Evolutionary conservation across 768 basidiomycete genomes (phyloP), one percentile per base, ranked within the genome.

Genomic region (Russula griseocarnosa): DNA sequence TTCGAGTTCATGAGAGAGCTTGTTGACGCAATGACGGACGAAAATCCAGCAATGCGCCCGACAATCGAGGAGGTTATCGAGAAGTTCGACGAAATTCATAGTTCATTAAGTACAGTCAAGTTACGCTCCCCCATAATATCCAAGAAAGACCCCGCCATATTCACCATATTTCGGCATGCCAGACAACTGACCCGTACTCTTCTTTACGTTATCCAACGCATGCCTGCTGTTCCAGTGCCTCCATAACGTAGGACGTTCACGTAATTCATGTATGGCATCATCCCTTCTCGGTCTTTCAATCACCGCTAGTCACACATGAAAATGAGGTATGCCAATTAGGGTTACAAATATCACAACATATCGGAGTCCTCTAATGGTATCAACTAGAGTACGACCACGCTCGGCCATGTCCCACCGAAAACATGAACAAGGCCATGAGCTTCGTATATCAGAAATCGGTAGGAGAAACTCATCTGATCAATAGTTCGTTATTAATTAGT

Each of bases 1-100:
- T 64, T 66, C 34, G 44, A 50, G 26, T 66, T 66, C 26, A 66
- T 66, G 62, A 20, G 36, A 8, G 56, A 30, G 40, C 46, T 70
- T 18, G 67, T 71, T 20, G 63, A 63, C 0, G 72, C 74, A 20
- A 79, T 79, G 78, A 69, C 73, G 2, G 69, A 76, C 61, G 65
- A 70, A 0, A 72, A 76, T 52, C 74, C 76, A 0, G 56, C 66
- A 18, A 70, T 72, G 55, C 73, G 78, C 14, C 78, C 77, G 0
- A 73, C 40, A n/a, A 65, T 65, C 40, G 63, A 65, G 36, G 49
- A 46, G 11, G 63, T 65, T n/a, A 7, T 65, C 20, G 42, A 55
- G 11, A 56, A 11, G 5, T 65, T 65, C n/a, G 49, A 14, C 11
- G 5, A 7, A 49, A 65, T 61, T 36, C 59, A 55, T 6, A 9